phyloP scores from a whole-genome alignment of 768 basidiomycete genomes.

The Termitomyces sp. region DNA sequence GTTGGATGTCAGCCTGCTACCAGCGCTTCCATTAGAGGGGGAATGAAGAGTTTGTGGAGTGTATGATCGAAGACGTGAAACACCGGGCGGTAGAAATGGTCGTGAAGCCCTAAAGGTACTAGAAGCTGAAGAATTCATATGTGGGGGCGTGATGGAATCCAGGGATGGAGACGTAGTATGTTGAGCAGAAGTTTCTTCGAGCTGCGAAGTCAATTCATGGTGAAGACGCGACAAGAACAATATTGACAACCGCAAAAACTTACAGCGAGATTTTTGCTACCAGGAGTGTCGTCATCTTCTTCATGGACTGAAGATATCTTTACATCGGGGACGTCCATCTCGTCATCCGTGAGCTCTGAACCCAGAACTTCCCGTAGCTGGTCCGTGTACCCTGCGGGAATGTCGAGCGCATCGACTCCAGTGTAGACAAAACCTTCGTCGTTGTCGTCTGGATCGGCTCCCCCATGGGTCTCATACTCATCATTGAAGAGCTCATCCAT shows the following conservation, averaged over 20 bases:
- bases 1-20: conserved; percentile 41
- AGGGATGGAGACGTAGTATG: conserved; percentile 35
- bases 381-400: conserved; percentile 57
- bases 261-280: conserved; percentile 31
- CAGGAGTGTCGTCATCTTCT: conserved; percentile 26
- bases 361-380: conserved; percentile 75
- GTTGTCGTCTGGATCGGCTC: conserved; percentile 35
- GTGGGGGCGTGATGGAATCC: conserved; percentile 38
- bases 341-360: conserved; percentile 53
- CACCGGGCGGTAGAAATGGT: conserved; percentile 69
- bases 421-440: conserved; percentile 71
- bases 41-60: conserved; percentile 46
- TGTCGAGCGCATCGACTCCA: conserved; percentile 59
- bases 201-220: conserved; percentile 24
- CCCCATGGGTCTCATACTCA: conserved; percentile 30
- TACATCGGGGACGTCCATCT: conserved; percentile 40
- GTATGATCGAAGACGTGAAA: conserved; percentile 78
- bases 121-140: conserved; percentile 34
- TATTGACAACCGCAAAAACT: conserved; percentile 11
- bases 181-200: conserved; percentile 34
- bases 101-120: conserved; percentile 42
- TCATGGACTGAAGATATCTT: conserved; percentile 45
- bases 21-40: conserved; percentile 41
- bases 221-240: conserved; percentile 3
- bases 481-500: conserved; percentile 66